Conservation (phyloP, 176 grass and related monocot genomes). For the Rhynchospora pubera region DNA sequence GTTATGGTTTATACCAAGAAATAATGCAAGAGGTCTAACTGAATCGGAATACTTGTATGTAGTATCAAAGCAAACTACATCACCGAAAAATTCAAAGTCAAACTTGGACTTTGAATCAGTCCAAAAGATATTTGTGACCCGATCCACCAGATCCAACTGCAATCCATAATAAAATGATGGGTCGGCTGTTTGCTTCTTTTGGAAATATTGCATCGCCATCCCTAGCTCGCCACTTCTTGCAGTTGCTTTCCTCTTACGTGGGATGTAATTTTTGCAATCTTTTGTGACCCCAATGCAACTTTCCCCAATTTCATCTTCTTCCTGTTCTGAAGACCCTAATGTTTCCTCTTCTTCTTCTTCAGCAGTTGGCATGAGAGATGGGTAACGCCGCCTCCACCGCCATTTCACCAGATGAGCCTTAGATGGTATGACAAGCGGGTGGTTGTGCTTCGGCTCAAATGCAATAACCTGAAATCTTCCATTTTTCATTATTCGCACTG, state of each 20-base stretch:
- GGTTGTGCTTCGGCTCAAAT: constrained; percentile 38
- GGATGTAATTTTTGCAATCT: constrained; percentile 33
- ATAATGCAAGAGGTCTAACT: constrained; percentile 26
- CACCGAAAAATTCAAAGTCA: constrained; percentile 35
- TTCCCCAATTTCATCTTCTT: constrained; percentile 16
- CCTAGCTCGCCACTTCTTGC: constrained; percentile 21
- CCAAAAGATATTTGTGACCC: constrained; percentile 41
- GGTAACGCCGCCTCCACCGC: constrained; percentile 20
- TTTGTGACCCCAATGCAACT: not conserved
- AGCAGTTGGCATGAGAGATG: not conserved
- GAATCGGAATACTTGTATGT: constrained; percentile 31
- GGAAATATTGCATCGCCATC: constrained; percentile 27
- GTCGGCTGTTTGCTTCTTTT: constrained; percentile 35
- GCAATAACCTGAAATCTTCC: constrained; percentile 37
- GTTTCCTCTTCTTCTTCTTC: constrained; percentile 2
- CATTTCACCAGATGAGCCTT: constrained; percentile 43
- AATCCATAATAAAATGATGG: constrained; percentile 39
- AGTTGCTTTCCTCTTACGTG: constrained; percentile 13
- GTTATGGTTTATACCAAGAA: constrained; percentile 41
- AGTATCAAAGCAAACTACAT: constrained; percentile 41
- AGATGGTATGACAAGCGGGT: constrained; percentile 36
- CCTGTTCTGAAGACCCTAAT: not conserved
- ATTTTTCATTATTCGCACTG: constrained; percentile 39
- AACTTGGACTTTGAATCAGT: constrained; percentile 33
- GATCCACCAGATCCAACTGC: constrained; percentile 32